These are phyloP conservation scores for Aureobasidium uvarum DNA, from an alignment of 2,329 filamentous ascomycete genomes.

Conservation along the genomic window DNA sequence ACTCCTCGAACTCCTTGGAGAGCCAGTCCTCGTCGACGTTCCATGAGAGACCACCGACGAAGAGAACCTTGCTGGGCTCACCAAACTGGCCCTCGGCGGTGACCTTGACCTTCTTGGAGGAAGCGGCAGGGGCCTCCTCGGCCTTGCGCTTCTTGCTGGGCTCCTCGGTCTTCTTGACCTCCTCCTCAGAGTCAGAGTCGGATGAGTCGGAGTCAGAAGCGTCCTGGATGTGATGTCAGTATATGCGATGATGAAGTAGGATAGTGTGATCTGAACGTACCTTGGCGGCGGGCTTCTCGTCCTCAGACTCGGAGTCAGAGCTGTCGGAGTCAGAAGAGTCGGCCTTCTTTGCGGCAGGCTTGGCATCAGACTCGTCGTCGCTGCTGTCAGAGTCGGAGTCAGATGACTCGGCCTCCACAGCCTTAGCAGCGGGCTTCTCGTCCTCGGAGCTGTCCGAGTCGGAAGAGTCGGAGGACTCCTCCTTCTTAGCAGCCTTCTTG, in stretches of 20 bases:
- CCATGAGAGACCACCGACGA: conserved; percentile 89
- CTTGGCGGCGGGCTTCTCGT: conserved; percentile 40
- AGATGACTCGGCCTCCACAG: conserved; percentile 32
- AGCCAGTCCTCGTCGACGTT: conserved; percentile 82
- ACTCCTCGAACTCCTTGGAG: conserved; percentile 75
- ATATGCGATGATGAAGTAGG: neutral
- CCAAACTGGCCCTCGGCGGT: conserved; percentile 51
- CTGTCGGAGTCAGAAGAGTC: conserved; percentile 29
- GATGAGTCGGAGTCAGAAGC: conserved; percentile 29
- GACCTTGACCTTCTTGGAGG: conserved; percentile 39
- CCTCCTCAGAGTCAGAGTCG: conserved; percentile 40
- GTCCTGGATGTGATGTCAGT: conserved; percentile 16
- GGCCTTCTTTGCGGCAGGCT: conserved; percentile 40
- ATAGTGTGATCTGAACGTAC: neutral
- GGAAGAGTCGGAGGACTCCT: conserved; percentile 29
- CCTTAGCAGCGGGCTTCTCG: conserved; percentile 38
- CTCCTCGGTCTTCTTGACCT: conserved; percentile 45
- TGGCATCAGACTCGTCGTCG: conserved; percentile 33
- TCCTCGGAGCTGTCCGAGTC: conserved; percentile 34
- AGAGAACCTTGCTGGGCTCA: conserved; percentile 65
- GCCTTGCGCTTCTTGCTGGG: conserved; percentile 42
- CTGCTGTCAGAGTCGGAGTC: conserved; percentile 32
- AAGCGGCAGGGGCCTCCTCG: conserved; percentile 49
- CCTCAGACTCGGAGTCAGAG: conserved; percentile 30
- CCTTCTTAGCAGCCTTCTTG: conserved; percentile 33